phyloP scores from a whole-genome alignment of 164 flowering plant genomes.

The Echeveria elegans region DNA sequence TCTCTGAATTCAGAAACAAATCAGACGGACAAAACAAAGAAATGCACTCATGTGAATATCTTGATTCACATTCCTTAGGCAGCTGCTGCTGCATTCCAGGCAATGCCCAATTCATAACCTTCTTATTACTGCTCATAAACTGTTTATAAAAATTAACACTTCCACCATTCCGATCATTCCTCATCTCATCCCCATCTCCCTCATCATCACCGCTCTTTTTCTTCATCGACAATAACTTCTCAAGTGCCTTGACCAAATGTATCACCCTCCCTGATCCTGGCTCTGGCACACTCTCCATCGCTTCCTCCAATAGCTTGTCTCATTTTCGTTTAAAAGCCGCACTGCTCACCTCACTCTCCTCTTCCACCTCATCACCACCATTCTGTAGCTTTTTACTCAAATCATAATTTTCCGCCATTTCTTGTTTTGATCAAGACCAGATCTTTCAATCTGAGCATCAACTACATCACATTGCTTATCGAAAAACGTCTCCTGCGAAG shows the following conservation, averaged over 20 bases:
- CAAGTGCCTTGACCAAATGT: conserved; percentile 84
- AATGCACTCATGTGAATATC: conserved; percentile 26
- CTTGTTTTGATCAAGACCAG: conserved; percentile 1
- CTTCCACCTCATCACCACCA: conserved; percentile 11
- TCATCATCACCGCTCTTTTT: conserved; percentile 18
- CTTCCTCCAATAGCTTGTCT: conserved; percentile 54
- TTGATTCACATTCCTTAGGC: conserved; percentile 24
- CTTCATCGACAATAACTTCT: conserved; percentile 29
- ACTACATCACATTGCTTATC: conserved; percentile 23
- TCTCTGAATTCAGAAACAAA: conserved; percentile 45
- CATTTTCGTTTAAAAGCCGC: conserved; percentile 49
- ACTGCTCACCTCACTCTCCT: conserved; percentile 18
- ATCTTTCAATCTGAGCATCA: conserved; percentile 10
- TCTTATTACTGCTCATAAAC: conserved; percentile 9
- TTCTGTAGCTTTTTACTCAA: conserved; percentile 9
- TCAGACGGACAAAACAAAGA: conserved; percentile 58
- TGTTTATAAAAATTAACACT: background rate
- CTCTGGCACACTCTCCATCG: conserved; percentile 52
- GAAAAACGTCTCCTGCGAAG: conserved; percentile 80
- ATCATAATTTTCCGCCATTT: conserved; percentile 14
- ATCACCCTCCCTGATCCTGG: conserved; percentile 58
- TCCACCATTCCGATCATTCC: conserved; percentile 10
- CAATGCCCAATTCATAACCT: conserved; percentile 55
- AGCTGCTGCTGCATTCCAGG: conserved; percentile 51
- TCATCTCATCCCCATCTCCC: conserved; percentile 12